Conservation (phyloP, 306 rosid species). For the Cicer bijugum region DNA sequence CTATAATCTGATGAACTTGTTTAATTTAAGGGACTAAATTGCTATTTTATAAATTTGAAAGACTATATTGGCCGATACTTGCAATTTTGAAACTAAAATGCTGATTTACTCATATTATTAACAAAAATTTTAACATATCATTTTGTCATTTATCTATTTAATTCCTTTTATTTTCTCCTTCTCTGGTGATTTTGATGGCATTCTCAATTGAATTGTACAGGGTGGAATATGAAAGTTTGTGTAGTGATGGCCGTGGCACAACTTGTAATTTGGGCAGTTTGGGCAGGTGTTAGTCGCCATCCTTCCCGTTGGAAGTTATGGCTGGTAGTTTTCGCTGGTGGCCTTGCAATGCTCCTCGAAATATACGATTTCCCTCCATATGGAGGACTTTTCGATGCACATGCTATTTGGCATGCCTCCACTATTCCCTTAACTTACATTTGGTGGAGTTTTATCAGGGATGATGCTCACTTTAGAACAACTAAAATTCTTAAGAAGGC, state of each 20-base stretch:
- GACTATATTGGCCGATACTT: too few relatives aligned
- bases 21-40: too few relatives aligned
- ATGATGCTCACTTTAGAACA: slow-evolving; percentile 68
- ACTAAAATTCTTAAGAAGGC: slow-evolving; percentile 60
- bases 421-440: slow-evolving; percentile 77
- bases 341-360: slow-evolving; percentile 79
- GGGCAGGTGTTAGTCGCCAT: slow-evolving; percentile 65
- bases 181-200: slow-evolving; percentile 12
- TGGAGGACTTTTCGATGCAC: slow-evolving; percentile 73
- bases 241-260: slow-evolving; percentile 67
- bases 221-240: slow-evolving; percentile 91
- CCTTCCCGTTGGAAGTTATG: slow-evolving; percentile 82
- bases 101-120: neutral
- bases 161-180: neutral
- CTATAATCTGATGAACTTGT: too few relatives aligned
- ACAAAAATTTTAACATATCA: neutral
- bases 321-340: slow-evolving; percentile 69
- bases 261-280: slow-evolving; percentile 77
- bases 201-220: slow-evolving; percentile 47
- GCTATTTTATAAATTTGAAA: too few relatives aligned
- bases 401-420: slow-evolving; percentile 81
- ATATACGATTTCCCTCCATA: slow-evolving; percentile 77
- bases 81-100: too few relatives aligned
- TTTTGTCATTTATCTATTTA: neutral
- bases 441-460: slow-evolving; percentile 92